A percentile compares a stretch with the other conserved stretches of the same genome.
phyloP scores from a whole-genome alignment of 768 basidiomycete species.

The Amyloporia xantha region DNA sequence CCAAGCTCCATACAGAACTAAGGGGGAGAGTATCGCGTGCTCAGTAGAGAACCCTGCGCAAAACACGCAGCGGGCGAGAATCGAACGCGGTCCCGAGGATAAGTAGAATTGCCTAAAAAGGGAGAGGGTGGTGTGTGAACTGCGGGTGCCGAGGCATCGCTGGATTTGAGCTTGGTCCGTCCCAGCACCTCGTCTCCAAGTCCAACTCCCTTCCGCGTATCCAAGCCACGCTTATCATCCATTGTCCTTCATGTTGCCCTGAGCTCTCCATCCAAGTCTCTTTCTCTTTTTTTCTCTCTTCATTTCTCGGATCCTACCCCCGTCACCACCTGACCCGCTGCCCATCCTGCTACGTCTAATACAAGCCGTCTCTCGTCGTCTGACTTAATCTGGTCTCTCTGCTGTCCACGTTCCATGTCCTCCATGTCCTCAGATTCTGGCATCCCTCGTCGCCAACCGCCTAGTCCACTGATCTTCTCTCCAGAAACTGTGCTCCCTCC shows the following conservation, averaged over 20 bases:
- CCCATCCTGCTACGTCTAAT: background rate
- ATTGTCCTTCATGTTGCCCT: slow-evolving; percentile 15
- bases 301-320: slow-evolving; percentile 1
- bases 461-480: slow-evolving; percentile 77
- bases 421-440: slow-evolving; percentile 28
- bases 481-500: slow-evolving; percentile 58
- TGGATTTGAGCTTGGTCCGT: slow-evolving; percentile 3
- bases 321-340: slow-evolving; percentile 4
- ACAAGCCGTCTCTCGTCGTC: slow-evolving; percentile 2
- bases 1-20: too few relatives aligned
- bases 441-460: slow-evolving; percentile 38
- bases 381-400: slow-evolving; percentile 1
- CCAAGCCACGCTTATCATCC: slow-evolving; percentile 9
- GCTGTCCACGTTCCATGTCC: slow-evolving; percentile 12
- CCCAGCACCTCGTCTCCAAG: slow-evolving; percentile 16
- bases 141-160: slow-evolving; percentile 3
- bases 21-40: too few relatives aligned
- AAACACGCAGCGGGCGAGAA: too few relatives aligned
- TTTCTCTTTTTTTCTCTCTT: slow-evolving; percentile 10
- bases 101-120: background rate
- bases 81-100: too few relatives aligned
- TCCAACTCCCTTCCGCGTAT: slow-evolving; percentile 8
- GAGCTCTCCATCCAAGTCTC: slow-evolving; percentile 10
- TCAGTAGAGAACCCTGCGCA: too few relatives aligned
- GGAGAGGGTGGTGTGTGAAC: slow-evolving; percentile 9